Conservation (phyloP, 1,139 yeast genomes). For the Arxiozyma slooffiae region DNA sequence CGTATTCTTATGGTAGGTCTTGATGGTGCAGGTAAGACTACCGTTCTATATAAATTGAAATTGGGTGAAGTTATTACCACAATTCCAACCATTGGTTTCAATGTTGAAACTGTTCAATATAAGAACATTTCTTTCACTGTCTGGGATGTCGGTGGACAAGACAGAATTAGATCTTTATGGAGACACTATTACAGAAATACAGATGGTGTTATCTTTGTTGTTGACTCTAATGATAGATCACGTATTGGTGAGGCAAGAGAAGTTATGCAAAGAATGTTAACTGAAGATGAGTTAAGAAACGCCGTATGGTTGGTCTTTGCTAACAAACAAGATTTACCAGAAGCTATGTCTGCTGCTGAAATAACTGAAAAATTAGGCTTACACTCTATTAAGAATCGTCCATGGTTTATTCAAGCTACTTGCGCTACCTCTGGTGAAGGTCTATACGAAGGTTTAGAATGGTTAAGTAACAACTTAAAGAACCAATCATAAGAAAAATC, state of each 20-base stretch:
- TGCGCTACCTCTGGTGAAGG: constrained; percentile 92
- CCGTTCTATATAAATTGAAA: constrained; percentile 80
- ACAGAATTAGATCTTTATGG: constrained; percentile 91
- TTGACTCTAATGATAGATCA: constrained; percentile 88
- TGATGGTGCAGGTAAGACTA: constrained; percentile 89
- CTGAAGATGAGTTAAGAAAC: constrained; percentile 88
- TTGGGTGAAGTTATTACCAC: constrained; percentile 90
- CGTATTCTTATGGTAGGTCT: constrained; percentile 92
- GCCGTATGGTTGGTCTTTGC: constrained; percentile 83
- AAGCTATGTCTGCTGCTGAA: constrained; percentile 86
- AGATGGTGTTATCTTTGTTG: constrained; percentile 88
- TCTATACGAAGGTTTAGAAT: constrained; percentile 81
- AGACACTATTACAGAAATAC: constrained; percentile 93
- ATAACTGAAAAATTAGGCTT: constrained; percentile 77
- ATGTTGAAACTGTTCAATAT: constrained; percentile 90
- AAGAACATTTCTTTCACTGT: constrained; percentile 90
- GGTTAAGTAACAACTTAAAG: constrained; percentile 81
- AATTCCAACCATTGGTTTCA: constrained; percentile 90
- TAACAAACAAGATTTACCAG: constrained; percentile 89
- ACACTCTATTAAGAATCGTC: constrained; percentile 76
- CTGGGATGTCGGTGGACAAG: constrained; percentile 98
- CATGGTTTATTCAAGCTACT: constrained; percentile 85
- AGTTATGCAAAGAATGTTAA: constrained; percentile 87
- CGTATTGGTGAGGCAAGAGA: constrained; percentile 91
- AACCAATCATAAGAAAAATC: constrained; percentile 32